Base-by-base conservation (phyloP, 805 yeast species). In the Candida hungchunana region DNA sequence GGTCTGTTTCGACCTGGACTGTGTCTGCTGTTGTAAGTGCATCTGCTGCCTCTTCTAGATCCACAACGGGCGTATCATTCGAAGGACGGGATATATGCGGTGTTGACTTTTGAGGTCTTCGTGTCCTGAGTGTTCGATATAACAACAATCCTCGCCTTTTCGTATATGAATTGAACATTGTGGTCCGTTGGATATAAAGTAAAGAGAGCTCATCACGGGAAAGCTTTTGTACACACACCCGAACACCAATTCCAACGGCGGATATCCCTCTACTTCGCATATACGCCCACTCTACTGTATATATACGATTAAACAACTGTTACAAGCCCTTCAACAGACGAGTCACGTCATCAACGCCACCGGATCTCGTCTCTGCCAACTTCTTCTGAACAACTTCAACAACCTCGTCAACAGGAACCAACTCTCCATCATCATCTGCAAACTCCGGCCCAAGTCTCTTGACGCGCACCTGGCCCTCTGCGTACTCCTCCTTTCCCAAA, bases 371-470 rank as follows among this genome's bases (percentile, higher is more conserved):
- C 56, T 77, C 80, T 4, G 69, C 63, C 27, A 79, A 59, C 55
- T 73, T 74, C 35, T 66, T 60, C 51, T 73, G 66, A 34, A 79
- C 70, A 39, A 63, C 67, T 6, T 51, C 59, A 21, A 82, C 77
- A 31, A 89, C 64, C 27, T 82, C 75, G 3, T 66, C 76, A n/a
- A 76, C 61, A 31, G 71, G 67, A 23, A 90, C 71, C 34, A 88
- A 66, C 47, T 77, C 89, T 44, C 98, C 98, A 53, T 88, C 94
- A 56, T 82, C 89, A 46, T 85, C 79, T 31, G 77, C 75, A 50
- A 82, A 89, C 50, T 93, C 96, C 51, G 85, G 86, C 36, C 97
- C 96, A 44, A 93, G 73, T 43, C 77, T 72, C 70, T 93, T 93
- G 43, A 93, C 80, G 67, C 96, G 80, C 41, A 89, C 69, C 43